A percentile compares a stretch with the other conserved stretches of the same genome.
Conservation (phyloP, 2,329 filamentous ascomycete genomes). For the Pseudohalonectria lignicola region DNA sequence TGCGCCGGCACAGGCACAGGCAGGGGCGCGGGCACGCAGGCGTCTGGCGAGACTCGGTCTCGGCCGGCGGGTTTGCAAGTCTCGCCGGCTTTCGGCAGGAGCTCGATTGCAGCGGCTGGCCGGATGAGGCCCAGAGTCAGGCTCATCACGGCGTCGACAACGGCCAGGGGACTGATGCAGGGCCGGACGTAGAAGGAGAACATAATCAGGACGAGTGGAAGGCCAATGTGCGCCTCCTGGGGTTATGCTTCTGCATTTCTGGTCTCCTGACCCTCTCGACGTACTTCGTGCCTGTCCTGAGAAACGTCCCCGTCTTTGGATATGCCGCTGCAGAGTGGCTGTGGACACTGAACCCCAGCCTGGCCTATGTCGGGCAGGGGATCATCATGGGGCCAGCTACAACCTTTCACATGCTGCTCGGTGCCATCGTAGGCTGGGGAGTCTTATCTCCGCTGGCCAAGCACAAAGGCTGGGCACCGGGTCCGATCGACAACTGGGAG, state of each 20-base stretch:
- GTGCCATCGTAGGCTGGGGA: constrained; percentile 83
- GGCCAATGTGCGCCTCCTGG: constrained; percentile 40
- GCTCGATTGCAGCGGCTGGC: too few species aligned
- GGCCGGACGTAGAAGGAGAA: too few species aligned
- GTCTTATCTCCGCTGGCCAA: constrained; percentile 85
- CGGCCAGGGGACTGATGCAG: constrained; percentile 10
- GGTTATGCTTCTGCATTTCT: constrained; percentile 47
- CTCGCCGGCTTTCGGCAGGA: constrained; percentile 20
- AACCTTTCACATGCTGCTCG: constrained; percentile 89
- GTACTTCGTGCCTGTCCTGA: constrained; percentile 80
- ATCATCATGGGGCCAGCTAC: constrained; percentile 98
- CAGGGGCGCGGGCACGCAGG: constrained; percentile 8
- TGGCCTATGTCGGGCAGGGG: constrained; percentile 95
- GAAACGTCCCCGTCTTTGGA: constrained; percentile 82
- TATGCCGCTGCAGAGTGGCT: constrained; percentile 65
- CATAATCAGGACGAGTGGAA: constrained; percentile 22
- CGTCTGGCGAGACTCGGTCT: constrained; percentile 17
- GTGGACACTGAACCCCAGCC: constrained; percentile 91
- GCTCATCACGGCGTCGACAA: constrained; percentile 2
- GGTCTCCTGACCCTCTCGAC: constrained; percentile 66
- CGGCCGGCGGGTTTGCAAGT: constrained; percentile 28
- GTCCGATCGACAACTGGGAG: constrained; percentile 79
- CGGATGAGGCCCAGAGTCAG: constrained; percentile 2
- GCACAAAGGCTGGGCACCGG: constrained; percentile 76
- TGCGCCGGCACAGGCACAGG: constrained; percentile 1